Base-by-base conservation (phyloP, 257 asterid genomes). In the Anisodus tanguticus region DNA sequence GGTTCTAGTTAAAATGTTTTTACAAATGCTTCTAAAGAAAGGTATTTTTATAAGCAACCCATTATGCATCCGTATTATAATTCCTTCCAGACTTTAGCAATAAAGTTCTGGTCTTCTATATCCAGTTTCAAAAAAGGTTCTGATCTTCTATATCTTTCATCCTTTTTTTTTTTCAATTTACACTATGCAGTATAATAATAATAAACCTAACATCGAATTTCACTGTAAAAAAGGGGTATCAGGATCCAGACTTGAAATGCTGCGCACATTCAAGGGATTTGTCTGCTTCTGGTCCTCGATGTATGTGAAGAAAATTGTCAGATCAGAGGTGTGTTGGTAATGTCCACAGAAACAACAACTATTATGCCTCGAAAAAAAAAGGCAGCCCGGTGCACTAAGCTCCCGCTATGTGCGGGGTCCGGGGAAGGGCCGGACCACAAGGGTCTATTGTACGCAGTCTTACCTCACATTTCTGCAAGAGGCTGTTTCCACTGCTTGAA, bases 61-160 rank as follows among this genome's bases (percentile, higher is more conserved):
- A 76, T 26, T 76, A 26, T 51, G 64, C 43, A 76, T 31, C 81
- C 22, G 47, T 76, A 76, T 53, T 76, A 55, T 53, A 76, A 51
- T 76, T 51, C 63, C 64, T 26, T 13, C 47, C 59, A 53, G 16
- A 47, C 60, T 47, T 49, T 31, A 74, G 43, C 80, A 74, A 47
- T 74, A 49, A 74, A 47, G 81, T 74, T 31, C 35, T 31, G 35
- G 35, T 1, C 1, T 31, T 31, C 35, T 31, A 31, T 31, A 31
- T 31, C 35, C 35, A 31, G 35, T 31, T 31, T 31, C 35, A 31
- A 72, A 47, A 51, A 51, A 76, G 22, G 81, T 76, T 51, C 47
- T 8, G 49, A 76, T 76, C 63, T 43, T 76, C 81, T 13, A 76
- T 22, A 12, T 76, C 26, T 76, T 76, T 53, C 81, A 22, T 76